Evolutionary conservation across 495 filamentous ascomycete genomes (phyloP).

Genomic region (Aspergillus baeticus): DNA sequence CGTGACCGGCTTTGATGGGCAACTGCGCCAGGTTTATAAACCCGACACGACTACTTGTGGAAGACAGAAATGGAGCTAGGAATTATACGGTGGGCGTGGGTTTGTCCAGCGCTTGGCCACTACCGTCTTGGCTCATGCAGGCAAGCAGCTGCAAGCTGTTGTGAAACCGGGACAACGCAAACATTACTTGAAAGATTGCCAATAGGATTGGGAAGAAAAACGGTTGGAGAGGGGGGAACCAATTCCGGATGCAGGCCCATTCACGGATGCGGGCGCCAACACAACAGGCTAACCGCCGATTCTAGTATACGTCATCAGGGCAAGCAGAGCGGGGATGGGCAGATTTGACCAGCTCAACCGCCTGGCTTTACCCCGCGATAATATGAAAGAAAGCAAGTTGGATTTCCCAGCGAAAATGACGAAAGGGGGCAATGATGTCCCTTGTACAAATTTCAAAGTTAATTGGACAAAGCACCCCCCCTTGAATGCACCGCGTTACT

Average conservation of each 20-base stretch:
- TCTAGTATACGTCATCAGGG: slow-evolving; percentile 1
- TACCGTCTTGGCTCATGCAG: slow-evolving; percentile 10
- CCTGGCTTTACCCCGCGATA: not conserved
- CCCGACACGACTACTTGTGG: not conserved
- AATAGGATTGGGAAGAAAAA: slow-evolving; percentile 25
- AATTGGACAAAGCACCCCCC: not conserved
- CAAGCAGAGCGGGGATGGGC: not conserved
- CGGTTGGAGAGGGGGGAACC: not conserved
- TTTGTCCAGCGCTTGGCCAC: slow-evolving; percentile 4
- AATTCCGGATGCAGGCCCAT: not conserved
- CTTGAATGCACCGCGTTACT: slow-evolving; percentile 1
- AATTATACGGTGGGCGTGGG: not conserved
- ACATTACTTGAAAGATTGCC: slow-evolving; percentile 20
- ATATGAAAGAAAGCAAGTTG: not conserved
- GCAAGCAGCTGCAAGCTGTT: slow-evolving; percentile 5
- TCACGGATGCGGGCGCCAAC: slow-evolving; percentile 1
- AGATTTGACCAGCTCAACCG: not conserved
- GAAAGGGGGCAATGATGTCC: not conserved
- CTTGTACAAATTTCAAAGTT: not conserved
- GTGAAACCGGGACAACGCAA: slow-evolving; percentile 7
- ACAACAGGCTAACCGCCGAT: not conserved
- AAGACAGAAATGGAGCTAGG: not conserved
- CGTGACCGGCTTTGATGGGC: too few species aligned
- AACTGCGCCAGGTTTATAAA: slow-evolving; percentile 1
- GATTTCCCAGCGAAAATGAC: too few species aligned